Evolutionary conservation across 371 early-diverging fungal species (phyloP).

Genomic region (Circinella minor): DNA sequence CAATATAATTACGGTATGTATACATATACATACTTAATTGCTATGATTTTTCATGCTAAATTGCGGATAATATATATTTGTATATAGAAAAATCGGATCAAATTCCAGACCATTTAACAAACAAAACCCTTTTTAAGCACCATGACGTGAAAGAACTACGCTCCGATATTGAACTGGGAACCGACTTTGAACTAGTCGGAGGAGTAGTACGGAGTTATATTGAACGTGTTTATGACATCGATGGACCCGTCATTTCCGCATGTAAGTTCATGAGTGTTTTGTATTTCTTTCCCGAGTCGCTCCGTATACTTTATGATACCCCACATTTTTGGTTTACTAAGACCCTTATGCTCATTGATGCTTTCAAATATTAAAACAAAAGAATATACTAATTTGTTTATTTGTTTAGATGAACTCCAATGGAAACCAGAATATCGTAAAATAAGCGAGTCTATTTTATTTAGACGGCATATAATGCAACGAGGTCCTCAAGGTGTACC

Average conservation of each 20-base stretch:
- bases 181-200: conserved; percentile 17
- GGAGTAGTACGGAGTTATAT: conserved; percentile 15
- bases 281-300: too few relatives aligned
- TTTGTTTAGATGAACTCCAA: conserved; percentile 11
- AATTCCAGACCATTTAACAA: conserved; percentile 7
- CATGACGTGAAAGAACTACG: not conserved
- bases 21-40: too few relatives aligned
- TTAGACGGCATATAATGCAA: conserved; percentile 13
- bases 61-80: too few relatives aligned
- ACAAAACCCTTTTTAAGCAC: not conserved
- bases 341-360: too few relatives aligned
- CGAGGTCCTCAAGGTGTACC: conserved; percentile 4
- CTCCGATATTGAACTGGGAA: conserved; percentile 10
- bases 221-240: conserved; percentile 14
- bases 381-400: too few relatives aligned
- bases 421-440: conserved; percentile 3
- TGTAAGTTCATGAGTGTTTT: conserved; percentile 9
- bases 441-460: conserved; percentile 14
- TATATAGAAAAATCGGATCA: conserved; percentile 1
- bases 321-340: not conserved
- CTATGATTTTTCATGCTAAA: too few relatives aligned
- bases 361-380: not conserved
- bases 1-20: not conserved
- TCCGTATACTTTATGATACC: not conserved
- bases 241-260: conserved; percentile 12